Conservation (phyloP, 225 moss, liverwort and hornwort species). For the Polytrichum formosum region DNA sequence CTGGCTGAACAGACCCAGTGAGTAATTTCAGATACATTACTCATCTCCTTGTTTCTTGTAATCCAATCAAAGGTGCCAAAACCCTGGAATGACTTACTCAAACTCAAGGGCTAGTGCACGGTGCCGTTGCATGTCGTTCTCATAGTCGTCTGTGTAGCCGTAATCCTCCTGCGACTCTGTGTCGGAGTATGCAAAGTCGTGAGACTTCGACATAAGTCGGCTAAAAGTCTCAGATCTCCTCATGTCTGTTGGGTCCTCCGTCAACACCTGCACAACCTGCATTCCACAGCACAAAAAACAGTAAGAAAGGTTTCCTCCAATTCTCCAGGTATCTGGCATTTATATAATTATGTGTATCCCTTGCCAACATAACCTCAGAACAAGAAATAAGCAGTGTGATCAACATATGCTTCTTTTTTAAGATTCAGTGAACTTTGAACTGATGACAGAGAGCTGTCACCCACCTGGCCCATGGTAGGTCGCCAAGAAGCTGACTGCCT, state of each 20-base stretch:
- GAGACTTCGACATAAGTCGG: slow-evolving; percentile 43
- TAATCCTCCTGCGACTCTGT: slow-evolving; percentile 47
- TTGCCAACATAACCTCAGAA: too few relatives aligned
- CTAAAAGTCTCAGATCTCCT: slow-evolving; percentile 49
- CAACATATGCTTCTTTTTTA: too few relatives aligned
- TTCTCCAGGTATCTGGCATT: neutral
- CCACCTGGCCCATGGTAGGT: slow-evolving; percentile 59
- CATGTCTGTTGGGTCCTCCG: slow-evolving; percentile 31
- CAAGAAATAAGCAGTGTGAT: too few relatives aligned
- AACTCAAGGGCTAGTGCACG: slow-evolving; percentile 55
- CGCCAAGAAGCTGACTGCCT: slow-evolving; percentile 60
- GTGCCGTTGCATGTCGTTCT: slow-evolving; percentile 67
- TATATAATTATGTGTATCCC: neutral
- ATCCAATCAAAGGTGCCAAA: neutral
- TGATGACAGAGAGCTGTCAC: neutral
- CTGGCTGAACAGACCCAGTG: too few relatives aligned
- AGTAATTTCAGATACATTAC: too few relatives aligned
- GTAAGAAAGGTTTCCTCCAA: too few relatives aligned
- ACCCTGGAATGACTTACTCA: slow-evolving; percentile 21
- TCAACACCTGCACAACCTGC: slow-evolving; percentile 51
- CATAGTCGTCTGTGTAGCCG: slow-evolving; percentile 52
- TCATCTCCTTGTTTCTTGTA: too few relatives aligned
- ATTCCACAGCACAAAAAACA: too few relatives aligned
- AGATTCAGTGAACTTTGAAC: too few relatives aligned
- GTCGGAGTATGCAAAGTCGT: slow-evolving; percentile 40